These are phyloP conservation scores for Citrus glauca DNA, from an alignment of 345 rosid species.

Conservation along the genomic window DNA sequence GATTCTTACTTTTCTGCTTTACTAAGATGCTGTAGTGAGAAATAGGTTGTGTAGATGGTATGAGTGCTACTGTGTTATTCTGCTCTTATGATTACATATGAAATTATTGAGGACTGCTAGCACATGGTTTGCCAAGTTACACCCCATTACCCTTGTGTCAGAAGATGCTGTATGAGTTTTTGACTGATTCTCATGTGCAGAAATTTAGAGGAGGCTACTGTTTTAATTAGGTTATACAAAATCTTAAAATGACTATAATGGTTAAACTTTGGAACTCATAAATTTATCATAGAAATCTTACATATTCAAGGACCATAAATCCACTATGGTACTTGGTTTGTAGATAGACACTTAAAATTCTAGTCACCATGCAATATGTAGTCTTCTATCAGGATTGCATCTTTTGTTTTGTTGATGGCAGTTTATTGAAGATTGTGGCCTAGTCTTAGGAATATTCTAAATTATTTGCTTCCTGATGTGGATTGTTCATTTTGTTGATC, in stretches of 20 bases:
- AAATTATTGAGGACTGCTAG: neutral
- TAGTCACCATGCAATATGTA: neutral
- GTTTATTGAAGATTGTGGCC: neutral
- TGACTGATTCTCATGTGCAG: neutral
- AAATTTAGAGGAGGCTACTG: neutral
- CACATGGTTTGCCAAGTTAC: neutral
- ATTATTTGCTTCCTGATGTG: neutral
- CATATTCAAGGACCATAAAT: neutral
- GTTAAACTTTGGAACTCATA: neutral
- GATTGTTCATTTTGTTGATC: neutral
- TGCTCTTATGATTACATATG: neutral
- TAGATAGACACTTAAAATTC: neutral
- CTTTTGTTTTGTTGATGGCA: neutral
- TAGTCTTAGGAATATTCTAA: neutral
- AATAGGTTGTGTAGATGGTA: neutral
- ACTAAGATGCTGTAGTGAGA: neutral
- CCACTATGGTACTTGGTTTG: neutral
- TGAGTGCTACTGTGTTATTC: neutral
- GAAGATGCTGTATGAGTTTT: neutral
- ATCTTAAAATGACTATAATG: neutral
- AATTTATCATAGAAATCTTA: neutral
- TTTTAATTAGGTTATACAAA: neutral
- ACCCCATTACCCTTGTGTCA: neutral
- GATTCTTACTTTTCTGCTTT: conserved; percentile 8
- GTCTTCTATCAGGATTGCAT: neutral